These are phyloP conservation scores for Mycena vitilis DNA, from an alignment of 768 basidiomycete genomes.

Conservation along the genomic window DNA sequence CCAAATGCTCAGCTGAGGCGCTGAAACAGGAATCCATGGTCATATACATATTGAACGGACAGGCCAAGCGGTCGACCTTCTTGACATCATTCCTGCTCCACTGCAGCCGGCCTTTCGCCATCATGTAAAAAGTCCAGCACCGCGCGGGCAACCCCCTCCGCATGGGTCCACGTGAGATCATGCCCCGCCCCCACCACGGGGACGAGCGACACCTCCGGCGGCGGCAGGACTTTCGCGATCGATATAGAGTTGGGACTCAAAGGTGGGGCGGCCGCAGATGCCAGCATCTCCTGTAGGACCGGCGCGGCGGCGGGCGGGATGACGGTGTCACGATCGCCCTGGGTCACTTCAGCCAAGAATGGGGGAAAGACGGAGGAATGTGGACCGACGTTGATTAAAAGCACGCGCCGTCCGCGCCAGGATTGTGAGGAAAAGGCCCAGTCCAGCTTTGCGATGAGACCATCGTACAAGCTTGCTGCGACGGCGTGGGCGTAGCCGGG, in stretches of 20 bases:
- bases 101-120: not conserved
- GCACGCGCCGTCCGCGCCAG: conserved; percentile 13
- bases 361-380: not conserved
- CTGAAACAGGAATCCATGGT: too few relatives aligned
- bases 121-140: not conserved
- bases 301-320: not conserved
- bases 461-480: conserved; percentile 61
- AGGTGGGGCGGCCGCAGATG: not conserved
- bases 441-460: conserved; percentile 43
- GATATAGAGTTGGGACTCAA: not conserved
- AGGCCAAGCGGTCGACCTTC: too few relatives aligned
- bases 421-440: conserved; percentile 17
- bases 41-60: too few relatives aligned
- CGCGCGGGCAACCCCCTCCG: conserved; percentile 42
- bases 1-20: too few relatives aligned
- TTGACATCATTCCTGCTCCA: not conserved
- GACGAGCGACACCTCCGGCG: conserved; percentile 43
- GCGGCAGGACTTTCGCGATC: not conserved
- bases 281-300: not conserved
- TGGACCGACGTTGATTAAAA: conserved; percentile 25
- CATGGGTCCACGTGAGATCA: conserved; percentile 60
- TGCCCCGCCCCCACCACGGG: conserved; percentile 65
- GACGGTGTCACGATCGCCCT: conserved; percentile 19
- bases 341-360: too few relatives aligned
- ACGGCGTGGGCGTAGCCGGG: conserved; percentile 60